Base-by-base conservation (phyloP, 345 rosid species). In the Sonneratia caseolaris region DNA sequence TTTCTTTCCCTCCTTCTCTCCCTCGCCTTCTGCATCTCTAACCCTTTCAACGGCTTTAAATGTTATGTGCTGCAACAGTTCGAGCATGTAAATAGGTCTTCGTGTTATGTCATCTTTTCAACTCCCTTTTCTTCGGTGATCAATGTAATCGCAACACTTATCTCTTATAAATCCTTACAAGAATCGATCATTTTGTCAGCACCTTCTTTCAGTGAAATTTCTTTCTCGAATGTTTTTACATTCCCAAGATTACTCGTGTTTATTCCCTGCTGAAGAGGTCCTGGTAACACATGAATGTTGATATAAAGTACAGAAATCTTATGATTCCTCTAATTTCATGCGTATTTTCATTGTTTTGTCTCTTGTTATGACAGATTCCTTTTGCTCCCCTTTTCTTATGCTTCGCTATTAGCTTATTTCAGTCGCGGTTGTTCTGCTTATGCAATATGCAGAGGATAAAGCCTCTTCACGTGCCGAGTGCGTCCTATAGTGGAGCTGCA, bases 371-470 rank as follows among this genome's bases (percentile, higher is more conserved):
- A 19, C 57, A 53, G 38, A 45, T 49, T 71, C 15, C 55, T 49
- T 45, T 12, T 69, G 53, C 6, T 18, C 22, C 22, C 24, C 27
- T 11, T 69, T 37, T 22, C 2, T 19, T 13, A n/a, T 70, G 24
- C 4, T 22, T 56, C 55, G 21, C 37, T 1, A 16, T 70, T 45
- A 8, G 10, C 19, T 36, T 18, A 3, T 27, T 7, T 36, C 7
- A 21, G 3, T 6, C 48, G 32, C 47, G 42, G 47, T 68, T n/a
- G 71, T 40, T 55, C 43, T 24, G 47, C 43, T 1, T 56, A 5
- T 72, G 27, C 59, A 88, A 94, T 56, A 7, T 71, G 43, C 66
- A 91, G 97, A 81, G 68, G 76, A 74, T 77, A 74, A 71, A 80
- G 68, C 73, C 81, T 4, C 3, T 80, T 65, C 72, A 77, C 49